phyloP scores from a whole-genome alignment of 2,329 filamentous ascomycete genomes.

The Diaporthe sp. region DNA sequence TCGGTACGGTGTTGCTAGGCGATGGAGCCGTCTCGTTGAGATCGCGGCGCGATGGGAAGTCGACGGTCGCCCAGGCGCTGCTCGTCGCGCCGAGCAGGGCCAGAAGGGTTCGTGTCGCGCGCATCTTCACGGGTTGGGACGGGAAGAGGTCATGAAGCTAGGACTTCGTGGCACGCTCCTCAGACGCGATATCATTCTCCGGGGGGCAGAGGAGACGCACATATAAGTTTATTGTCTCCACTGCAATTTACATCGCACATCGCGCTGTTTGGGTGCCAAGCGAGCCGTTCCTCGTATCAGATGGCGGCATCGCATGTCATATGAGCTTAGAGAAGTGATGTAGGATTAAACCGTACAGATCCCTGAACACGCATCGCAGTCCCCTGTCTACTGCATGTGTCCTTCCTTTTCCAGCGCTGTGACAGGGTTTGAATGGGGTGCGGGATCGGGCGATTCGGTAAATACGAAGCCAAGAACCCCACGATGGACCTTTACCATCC shows the following conservation, averaged over 20 bases:
- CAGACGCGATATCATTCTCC: background rate
- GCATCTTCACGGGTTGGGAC: background rate
- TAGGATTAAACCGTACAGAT: conserved; percentile 1
- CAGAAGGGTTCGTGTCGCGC: background rate
- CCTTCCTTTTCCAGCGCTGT: conserved; percentile 6
- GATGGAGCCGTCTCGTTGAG: background rate
- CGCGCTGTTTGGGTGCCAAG: background rate
- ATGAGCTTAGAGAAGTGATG: conserved; percentile 9
- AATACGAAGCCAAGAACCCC: conserved; percentile 28
- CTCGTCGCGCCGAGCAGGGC: conserved; percentile 14
- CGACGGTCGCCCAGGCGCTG: conserved; percentile 11
- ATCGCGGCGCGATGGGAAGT: conserved; percentile 15
- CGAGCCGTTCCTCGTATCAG: conserved; percentile 15
- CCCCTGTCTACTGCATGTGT: background rate
- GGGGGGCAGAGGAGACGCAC: background rate
- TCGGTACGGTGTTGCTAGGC: background rate
- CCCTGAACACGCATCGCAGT: background rate
- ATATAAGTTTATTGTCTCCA: background rate
- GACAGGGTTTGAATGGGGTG: background rate
- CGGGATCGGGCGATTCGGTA: conserved; percentile 13
- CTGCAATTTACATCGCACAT: background rate
- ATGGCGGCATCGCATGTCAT: conserved; percentile 18
- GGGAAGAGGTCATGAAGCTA: background rate
- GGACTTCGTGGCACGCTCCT: background rate
- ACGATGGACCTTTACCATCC: conserved; percentile 6